Conservation (phyloP, 176 grass and related monocot genomes). For the Oryza glaberrima region DNA sequence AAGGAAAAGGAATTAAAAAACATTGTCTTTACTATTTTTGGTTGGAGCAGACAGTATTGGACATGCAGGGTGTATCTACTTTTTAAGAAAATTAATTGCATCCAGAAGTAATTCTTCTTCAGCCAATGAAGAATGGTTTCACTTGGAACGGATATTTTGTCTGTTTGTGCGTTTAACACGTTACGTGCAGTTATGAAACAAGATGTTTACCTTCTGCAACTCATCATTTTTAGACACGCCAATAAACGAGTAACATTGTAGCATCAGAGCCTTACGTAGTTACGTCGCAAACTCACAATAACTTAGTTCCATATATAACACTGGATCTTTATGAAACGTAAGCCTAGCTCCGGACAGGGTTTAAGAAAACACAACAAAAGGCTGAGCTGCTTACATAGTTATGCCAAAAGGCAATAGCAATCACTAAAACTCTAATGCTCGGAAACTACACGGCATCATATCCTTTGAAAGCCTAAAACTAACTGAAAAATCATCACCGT, state of each 20-base stretch:
- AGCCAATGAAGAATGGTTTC: background rate
- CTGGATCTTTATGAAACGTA: background rate
- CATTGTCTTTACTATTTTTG: background rate
- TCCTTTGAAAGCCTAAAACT: background rate
- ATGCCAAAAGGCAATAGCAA: background rate
- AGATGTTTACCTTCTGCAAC: background rate
- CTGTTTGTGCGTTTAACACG: background rate
- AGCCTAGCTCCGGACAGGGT: background rate
- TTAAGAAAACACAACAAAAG: background rate
- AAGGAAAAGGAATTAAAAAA: background rate
- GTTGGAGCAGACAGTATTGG: background rate
- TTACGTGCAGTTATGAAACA: background rate
- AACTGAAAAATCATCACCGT: background rate
- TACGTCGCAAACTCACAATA: background rate
- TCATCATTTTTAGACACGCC: background rate
- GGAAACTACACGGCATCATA: background rate
- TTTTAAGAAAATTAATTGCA: slow-evolving; percentile 10
- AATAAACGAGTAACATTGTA: background rate
- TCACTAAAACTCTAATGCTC: background rate
- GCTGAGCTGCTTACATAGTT: background rate
- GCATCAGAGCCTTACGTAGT: background rate
- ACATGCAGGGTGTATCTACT: background rate
- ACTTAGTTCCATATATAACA: background rate
- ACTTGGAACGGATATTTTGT: background rate
- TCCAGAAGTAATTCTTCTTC: background rate